Evolutionary conservation across 371 early-diverging fungal genomes (phyloP).

Genomic region (Chytridium lagenaria): DNA sequence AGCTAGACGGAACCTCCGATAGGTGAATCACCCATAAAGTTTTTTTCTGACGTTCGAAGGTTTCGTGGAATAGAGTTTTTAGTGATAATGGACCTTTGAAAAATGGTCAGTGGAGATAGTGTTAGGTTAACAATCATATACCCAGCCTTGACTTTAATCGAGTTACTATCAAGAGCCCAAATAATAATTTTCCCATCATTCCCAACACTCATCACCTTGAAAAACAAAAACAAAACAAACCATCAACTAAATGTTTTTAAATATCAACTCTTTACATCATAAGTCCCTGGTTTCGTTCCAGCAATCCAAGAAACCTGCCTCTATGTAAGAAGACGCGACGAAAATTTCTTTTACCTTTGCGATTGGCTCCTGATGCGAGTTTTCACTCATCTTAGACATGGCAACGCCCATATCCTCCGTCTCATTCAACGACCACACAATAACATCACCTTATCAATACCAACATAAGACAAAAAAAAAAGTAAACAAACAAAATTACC

Average conservation of each 20-base stretch:
- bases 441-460: slow-evolving; percentile 51
- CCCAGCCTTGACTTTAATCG: slow-evolving; percentile 21
- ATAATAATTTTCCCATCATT: slow-evolving; percentile 49
- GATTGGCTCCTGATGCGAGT: slow-evolving; percentile 53
- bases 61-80: slow-evolving; percentile 40
- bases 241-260: too few species aligned
- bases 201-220: slow-evolving; percentile 49
- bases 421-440: slow-evolving; percentile 45
- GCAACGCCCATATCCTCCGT: slow-evolving; percentile 42
- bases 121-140: too few species aligned
- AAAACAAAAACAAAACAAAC: too few species aligned
- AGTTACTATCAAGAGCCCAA: slow-evolving; percentile 42
- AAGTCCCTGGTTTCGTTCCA: slow-evolving; percentile 31
- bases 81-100: slow-evolving; percentile 32
- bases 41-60: slow-evolving; percentile 18
- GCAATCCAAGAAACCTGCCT: slow-evolving; percentile 42
- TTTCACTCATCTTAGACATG: slow-evolving; percentile 37
- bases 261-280: slow-evolving; percentile 46
- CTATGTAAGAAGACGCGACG: not conserved
- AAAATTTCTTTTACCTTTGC: slow-evolving; percentile 29
- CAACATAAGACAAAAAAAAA: not conserved
- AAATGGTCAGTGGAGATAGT: not conserved
- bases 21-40: slow-evolving; percentile 21
- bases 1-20: slow-evolving; percentile 31
- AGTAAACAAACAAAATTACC: slow-evolving; percentile 19